These are phyloP conservation scores for Eimeria nieschulzi DNA, from an alignment of 169 alveolate genomes.

Conservation along the genomic window DNA sequence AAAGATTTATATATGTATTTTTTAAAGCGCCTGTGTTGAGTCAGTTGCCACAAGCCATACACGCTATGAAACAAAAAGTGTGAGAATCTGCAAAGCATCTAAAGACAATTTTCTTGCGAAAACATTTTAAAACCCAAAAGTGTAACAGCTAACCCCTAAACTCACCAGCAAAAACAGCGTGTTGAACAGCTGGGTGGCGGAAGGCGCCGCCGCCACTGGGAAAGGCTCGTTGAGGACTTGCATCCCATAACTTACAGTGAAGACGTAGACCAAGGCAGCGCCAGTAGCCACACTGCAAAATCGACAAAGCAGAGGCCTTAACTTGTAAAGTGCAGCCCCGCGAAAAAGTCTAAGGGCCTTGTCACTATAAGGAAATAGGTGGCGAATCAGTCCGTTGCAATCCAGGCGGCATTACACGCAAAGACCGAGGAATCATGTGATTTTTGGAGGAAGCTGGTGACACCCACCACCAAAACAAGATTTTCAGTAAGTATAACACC, in stretches of 20 bases:
- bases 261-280: slow-evolving; percentile 23
- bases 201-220: slow-evolving; percentile 54
- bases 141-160: neutral
- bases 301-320: too few species aligned
- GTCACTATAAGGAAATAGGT: too few species aligned
- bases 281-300: neutral
- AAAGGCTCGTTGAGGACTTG: slow-evolving; percentile 36
- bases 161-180: slow-evolving; percentile 15
- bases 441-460: neutral
- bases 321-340: too few species aligned
- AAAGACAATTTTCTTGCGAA: neutral
- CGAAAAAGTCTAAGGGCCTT: too few species aligned
- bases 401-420: too few species aligned
- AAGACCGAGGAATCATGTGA: neutral
- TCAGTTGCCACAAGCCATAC: neutral
- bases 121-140: neutral
- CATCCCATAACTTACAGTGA: slow-evolving; percentile 39
- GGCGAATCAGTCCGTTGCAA: too few species aligned
- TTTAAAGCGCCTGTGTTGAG: neutral
- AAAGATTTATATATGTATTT: too few species aligned
- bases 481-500: neutral
- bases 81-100: neutral
- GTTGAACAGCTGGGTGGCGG: slow-evolving; percentile 26
- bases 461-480: slow-evolving; percentile 39
- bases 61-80: neutral